Conservation (phyloP, 1,284 basidiomycete species). For the Takashimella tepidaria region DNA sequence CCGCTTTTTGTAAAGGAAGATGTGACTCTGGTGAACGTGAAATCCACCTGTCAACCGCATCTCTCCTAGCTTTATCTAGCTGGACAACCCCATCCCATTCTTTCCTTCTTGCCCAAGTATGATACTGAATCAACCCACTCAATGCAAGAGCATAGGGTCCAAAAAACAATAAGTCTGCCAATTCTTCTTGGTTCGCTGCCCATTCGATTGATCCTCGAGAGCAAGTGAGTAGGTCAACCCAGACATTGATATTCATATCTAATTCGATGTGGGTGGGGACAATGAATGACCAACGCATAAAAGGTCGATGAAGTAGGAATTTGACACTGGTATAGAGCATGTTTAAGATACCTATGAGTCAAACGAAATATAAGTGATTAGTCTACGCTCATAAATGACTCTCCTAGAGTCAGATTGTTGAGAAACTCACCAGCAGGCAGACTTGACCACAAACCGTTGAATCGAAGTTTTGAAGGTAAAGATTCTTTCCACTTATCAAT, state of each 20-base stretch:
- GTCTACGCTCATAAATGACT: neutral
- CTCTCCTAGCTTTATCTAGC: constrained; percentile 18
- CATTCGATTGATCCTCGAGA: constrained; percentile 21
- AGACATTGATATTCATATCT: constrained; percentile 18
- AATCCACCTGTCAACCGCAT: constrained; percentile 17
- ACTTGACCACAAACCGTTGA: constrained; percentile 15
- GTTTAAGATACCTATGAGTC: constrained; percentile 19
- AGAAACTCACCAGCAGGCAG: constrained; percentile 13
- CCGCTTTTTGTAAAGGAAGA: constrained; percentile 15
- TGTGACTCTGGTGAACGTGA: constrained; percentile 9
- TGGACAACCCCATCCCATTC: constrained; percentile 28
- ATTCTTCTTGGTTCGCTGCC: constrained; percentile 21
- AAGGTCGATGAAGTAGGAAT: constrained; percentile 26
- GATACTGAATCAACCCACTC: constrained; percentile 16
- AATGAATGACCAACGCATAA: constrained; percentile 34
- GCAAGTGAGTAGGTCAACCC: constrained; percentile 17
- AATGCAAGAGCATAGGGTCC: constrained; percentile 24
- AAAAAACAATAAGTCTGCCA: constrained; percentile 18
- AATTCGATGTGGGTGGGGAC: constrained; percentile 17
- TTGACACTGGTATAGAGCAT: constrained; percentile 14
- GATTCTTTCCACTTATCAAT: constrained; percentile 15
- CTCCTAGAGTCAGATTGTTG: neutral
- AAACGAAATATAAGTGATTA: neutral
- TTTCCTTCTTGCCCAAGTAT: constrained; percentile 23
- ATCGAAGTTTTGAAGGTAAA: constrained; percentile 9